These are phyloP conservation scores for Alternaria hordeiaustralica DNA, from an alignment of 2,329 filamentous ascomycete species.

Conservation along the genomic window DNA sequence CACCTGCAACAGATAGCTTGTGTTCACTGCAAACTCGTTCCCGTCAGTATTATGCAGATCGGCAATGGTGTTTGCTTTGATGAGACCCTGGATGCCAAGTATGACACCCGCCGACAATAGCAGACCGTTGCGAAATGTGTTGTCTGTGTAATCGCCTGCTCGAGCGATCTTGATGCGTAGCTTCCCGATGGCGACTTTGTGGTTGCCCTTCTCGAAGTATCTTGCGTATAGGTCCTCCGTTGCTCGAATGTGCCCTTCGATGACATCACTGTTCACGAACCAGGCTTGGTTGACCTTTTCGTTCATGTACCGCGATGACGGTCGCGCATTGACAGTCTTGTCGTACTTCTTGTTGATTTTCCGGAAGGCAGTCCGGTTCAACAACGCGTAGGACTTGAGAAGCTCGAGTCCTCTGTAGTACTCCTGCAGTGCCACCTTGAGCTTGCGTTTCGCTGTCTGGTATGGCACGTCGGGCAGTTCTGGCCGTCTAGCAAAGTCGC, in stretches of 20 bases:
- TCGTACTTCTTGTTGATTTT: conserved; percentile 99
- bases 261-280: conserved; percentile 87
- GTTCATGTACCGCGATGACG: conserved; percentile 80
- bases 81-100: conserved; percentile 53
- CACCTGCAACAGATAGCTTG: conserved; percentile 67
- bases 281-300: conserved; percentile 90
- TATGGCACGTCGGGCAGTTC: conserved; percentile 71
- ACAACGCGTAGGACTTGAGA: conserved; percentile 85
- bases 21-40: conserved; percentile 34
- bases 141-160: conserved; percentile 64
- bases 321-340: conserved; percentile 82
- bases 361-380: conserved; percentile 91
- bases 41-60: conserved; percentile 21
- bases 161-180: conserved; percentile 73
- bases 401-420: conserved; percentile 92
- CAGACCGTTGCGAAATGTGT: conserved; percentile 65
- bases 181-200: conserved; percentile 88
- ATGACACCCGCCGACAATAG: conserved; percentile 51
- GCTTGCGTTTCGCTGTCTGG: conserved; percentile 84
- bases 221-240: conserved; percentile 92
- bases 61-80: conserved; percentile 46
- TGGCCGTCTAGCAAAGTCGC: conserved; percentile 53
- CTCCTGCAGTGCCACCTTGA: conserved; percentile 90
- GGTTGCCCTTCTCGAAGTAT: conserved; percentile 93
- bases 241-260: conserved; percentile 79